phyloP scores from a whole-genome alignment of 768 basidiomycete genomes.

The Hygrophorus pudorinus region DNA sequence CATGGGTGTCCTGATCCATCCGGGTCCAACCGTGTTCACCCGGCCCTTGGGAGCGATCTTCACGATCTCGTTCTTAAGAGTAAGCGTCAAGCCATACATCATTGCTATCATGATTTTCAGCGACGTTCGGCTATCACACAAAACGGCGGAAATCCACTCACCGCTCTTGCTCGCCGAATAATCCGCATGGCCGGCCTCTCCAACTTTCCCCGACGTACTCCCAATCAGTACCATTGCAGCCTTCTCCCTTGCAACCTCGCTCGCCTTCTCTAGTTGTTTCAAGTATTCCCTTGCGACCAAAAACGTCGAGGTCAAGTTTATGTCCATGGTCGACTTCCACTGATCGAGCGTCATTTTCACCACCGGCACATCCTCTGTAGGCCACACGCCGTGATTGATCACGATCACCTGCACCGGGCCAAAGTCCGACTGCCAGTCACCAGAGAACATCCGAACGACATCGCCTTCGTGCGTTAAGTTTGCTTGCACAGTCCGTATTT shows the following conservation, averaged over 20 bases:
- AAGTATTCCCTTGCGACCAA: conserved; percentile 58
- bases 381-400: conserved; percentile 54
- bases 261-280: conserved; percentile 28
- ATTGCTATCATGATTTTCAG: conserved; percentile 30
- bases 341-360: conserved; percentile 49
- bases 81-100: conserved; percentile 62
- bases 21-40: conserved; percentile 64
- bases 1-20: conserved; percentile 60
- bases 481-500: conserved; percentile 36
- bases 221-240: conserved; percentile 59
- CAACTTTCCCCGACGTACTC: conserved; percentile 64
- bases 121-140: neutral
- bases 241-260: conserved; percentile 36
- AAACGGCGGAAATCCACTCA: conserved; percentile 17
- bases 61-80: conserved; percentile 76
- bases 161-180: conserved; percentile 64
- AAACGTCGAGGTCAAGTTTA: conserved; percentile 61
- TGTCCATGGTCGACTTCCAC: conserved; percentile 52
- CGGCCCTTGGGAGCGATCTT: conserved; percentile 59
- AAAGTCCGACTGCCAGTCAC: conserved; percentile 26
- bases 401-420: conserved; percentile 47
- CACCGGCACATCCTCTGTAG: conserved; percentile 35
- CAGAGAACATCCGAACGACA: conserved; percentile 40
- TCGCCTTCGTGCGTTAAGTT: conserved; percentile 49
- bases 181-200: conserved; percentile 59